Percentiles rank a stretch among this genome's conserved stretches.
These are phyloP conservation scores for Hygrocybe punicea DNA, from an alignment of 768 basidiomycete genomes.

Conservation along the genomic window DNA sequence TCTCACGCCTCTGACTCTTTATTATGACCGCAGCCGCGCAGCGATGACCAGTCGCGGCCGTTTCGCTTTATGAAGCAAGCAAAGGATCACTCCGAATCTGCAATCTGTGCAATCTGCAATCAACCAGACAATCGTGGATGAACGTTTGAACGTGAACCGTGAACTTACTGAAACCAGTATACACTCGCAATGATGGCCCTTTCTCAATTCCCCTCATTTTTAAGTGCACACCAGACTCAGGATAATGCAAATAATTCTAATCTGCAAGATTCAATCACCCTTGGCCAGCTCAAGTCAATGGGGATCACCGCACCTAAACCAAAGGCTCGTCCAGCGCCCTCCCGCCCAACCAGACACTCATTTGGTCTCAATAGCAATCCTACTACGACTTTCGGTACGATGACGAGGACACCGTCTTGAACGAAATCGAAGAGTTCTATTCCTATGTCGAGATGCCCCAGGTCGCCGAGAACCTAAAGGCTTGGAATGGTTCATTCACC, in stretches of 20 bases:
- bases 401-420: slow-evolving; percentile 93
- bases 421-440: slow-evolving; percentile 97
- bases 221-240: slow-evolving; percentile 23
- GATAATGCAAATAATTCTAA: slow-evolving; percentile 24
- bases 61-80: too few species aligned
- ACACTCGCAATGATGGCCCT: slow-evolving; percentile 1
- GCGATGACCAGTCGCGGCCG: too few species aligned
- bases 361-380: slow-evolving; percentile 59
- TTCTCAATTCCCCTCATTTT: slow-evolving; percentile 25
- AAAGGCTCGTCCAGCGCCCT: slow-evolving; percentile 48
- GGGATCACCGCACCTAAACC: slow-evolving; percentile 68
- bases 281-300: slow-evolving; percentile 76
- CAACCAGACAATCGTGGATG: too few species aligned
- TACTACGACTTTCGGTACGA: slow-evolving; percentile 92
- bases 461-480: slow-evolving; percentile 79
- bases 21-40: too few species aligned
- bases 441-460: slow-evolving; percentile 94
- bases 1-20: too few species aligned
- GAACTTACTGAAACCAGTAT: too few species aligned
- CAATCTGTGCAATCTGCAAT: too few species aligned
- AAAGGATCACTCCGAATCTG: too few species aligned
- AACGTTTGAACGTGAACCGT: too few species aligned
- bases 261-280: slow-evolving; percentile 61
- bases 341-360: slow-evolving; percentile 12
- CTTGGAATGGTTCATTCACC: slow-evolving; percentile 81